A percentile compares a stretch with the other conserved stretches of the same genome.
Conservation (phyloP, 2,329 filamentous ascomycete species). For the Cryphonectria parasitica region DNA sequence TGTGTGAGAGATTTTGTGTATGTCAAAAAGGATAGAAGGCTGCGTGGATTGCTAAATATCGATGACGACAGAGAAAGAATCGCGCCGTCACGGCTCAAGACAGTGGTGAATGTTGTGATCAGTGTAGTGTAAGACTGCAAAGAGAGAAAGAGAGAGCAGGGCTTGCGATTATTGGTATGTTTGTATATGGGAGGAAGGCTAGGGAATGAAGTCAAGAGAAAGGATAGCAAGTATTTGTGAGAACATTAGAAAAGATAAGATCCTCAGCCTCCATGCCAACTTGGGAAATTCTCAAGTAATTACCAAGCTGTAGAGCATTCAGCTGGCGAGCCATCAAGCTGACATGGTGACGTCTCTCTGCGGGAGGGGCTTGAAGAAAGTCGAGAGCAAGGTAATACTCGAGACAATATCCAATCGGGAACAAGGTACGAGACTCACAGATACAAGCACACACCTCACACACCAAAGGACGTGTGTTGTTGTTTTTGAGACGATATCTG, state of each 20-base stretch:
- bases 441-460: neutral
- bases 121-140: constrained; percentile 24
- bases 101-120: constrained; percentile 28
- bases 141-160: neutral
- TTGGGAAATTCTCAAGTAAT: constrained; percentile 16
- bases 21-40: neutral
- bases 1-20: too few relatives aligned
- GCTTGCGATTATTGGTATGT: constrained; percentile 12
- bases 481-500: constrained; percentile 11
- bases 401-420: constrained; percentile 19
- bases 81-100: constrained; percentile 19
- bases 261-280: neutral
- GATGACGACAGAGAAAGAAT: neutral
- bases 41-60: constrained; percentile 14
- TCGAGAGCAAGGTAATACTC: constrained; percentile 14
- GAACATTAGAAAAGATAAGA: neutral
- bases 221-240: neutral
- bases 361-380: constrained; percentile 1
- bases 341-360: constrained; percentile 9
- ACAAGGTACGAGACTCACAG: constrained; percentile 16
- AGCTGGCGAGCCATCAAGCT: constrained; percentile 4
- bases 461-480: neutral
- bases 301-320: constrained; percentile 1
- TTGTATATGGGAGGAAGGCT: neutral
- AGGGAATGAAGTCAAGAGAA: neutral